These are phyloP conservation scores for Primulina eburnea DNA, from an alignment of 257 asterid species.

Conservation along the genomic window DNA sequence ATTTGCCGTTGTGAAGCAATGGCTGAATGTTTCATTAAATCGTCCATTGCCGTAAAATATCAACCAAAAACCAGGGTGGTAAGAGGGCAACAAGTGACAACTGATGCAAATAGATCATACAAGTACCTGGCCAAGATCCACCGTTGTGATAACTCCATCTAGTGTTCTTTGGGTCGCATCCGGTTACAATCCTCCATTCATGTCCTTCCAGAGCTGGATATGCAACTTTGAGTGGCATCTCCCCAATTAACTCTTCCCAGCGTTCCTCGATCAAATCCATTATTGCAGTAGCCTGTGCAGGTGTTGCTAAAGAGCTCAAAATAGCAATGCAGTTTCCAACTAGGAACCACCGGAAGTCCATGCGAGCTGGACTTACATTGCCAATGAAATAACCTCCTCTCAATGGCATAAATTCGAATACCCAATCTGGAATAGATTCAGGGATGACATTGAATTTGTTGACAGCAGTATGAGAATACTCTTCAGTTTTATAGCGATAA, in stretches of 20 bases:
- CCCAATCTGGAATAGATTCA: constrained; percentile 60
- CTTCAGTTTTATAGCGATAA: constrained; percentile 64
- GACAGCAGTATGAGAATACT: constrained; percentile 64
- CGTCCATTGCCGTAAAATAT: no score
- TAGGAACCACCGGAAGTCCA: constrained; percentile 65
- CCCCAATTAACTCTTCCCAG: constrained; percentile 53
- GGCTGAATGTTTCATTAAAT: no score
- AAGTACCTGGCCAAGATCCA: constrained; percentile 58
- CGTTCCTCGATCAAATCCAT: constrained; percentile 66
- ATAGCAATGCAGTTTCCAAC: constrained; percentile 59
- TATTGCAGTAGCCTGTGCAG: constrained; percentile 47
- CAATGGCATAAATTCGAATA: constrained; percentile 59
- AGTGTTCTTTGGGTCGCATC: constrained; percentile 64
- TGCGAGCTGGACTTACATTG: constrained; percentile 59
- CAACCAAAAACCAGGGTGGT: no score
- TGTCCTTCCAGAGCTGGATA: constrained; percentile 64
- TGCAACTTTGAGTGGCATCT: constrained; percentile 55
- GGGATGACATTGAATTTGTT: constrained; percentile 63
- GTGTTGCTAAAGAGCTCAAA: constrained; percentile 53
- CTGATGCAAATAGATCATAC: not conserved
- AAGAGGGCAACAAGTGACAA: no score
- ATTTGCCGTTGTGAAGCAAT: no score
- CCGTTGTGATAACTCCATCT: constrained; percentile 68
- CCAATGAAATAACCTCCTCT: constrained; percentile 60
- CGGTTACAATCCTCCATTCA: constrained; percentile 51